Percentiles rank a stretch among this genome's conserved stretches.
These are phyloP conservation scores for Wickerhamomyces sp. DNA, from an alignment of 1,139 yeast genomes.

Conservation along the genomic window DNA sequence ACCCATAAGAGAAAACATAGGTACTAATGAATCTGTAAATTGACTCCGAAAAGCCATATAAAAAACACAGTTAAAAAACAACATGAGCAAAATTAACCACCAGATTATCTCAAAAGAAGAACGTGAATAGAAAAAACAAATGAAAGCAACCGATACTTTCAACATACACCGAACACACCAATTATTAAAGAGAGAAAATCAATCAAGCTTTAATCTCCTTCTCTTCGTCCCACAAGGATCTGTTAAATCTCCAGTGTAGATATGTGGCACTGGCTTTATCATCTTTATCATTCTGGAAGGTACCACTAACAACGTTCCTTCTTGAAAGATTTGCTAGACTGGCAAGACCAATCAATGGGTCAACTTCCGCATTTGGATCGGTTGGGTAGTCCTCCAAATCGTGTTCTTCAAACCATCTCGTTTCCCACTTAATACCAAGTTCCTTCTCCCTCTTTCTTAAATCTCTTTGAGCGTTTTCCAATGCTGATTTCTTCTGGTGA, in stretches of 20 bases:
- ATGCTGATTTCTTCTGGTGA: constrained; percentile 63
- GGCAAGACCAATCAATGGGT: constrained; percentile 47
- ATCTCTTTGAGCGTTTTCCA: constrained; percentile 82
- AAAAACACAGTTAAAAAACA: neutral
- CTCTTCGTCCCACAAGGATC: constrained; percentile 53
- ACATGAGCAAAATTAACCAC: neutral
- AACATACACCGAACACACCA: neutral
- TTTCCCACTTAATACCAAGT: constrained; percentile 59
- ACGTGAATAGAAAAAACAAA: neutral
- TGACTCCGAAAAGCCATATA: neutral
- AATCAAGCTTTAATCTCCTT: constrained; percentile 38
- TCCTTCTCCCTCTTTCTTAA: constrained; percentile 67
- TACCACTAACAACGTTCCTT: constrained; percentile 65
- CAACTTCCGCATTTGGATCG: constrained; percentile 25
- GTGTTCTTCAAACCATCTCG: constrained; percentile 69
- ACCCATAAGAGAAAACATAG: too few relatives aligned
- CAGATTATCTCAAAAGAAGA: neutral
- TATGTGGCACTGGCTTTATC: constrained; percentile 36
- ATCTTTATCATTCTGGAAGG: constrained; percentile 47
- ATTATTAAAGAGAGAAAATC: neutral
- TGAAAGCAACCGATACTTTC: neutral
- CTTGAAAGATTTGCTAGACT: constrained; percentile 52
- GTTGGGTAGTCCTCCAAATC: constrained; percentile 35
- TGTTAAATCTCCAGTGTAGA: constrained; percentile 65
- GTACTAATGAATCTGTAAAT: too few relatives aligned